phyloP scores from a whole-genome alignment of 2,329 filamentous ascomycete species.

The Talaromyces sp. region DNA sequence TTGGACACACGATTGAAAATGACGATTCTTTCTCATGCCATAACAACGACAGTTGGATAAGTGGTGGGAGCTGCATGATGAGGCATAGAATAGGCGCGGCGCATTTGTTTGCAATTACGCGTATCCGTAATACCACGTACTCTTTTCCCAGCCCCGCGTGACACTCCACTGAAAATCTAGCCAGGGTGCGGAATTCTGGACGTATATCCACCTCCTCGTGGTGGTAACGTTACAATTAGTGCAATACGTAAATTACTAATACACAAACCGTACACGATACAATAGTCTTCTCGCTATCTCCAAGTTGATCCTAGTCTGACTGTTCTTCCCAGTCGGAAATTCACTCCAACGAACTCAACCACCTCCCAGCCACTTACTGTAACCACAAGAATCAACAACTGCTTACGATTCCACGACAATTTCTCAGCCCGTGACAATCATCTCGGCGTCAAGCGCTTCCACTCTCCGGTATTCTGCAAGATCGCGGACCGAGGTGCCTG shows the following conservation, averaged over 20 bases:
- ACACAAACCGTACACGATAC: conserved; percentile 1
- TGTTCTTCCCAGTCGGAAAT: background rate
- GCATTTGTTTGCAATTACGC: background rate
- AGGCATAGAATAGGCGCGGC: background rate
- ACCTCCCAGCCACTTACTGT: background rate
- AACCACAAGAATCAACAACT: background rate
- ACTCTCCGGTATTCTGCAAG: conserved; percentile 5
- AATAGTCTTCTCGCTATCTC: conserved; percentile 4
- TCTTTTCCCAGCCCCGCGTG: conserved; percentile 7
- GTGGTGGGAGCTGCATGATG: background rate
- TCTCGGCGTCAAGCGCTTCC: background rate
- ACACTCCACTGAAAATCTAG: background rate
- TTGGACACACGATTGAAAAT: too few relatives aligned
- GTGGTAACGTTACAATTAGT: background rate
- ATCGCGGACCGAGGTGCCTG: background rate
- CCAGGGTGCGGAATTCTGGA: background rate
- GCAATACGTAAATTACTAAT: background rate
- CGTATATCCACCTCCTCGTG: background rate
- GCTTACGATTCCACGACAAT: background rate
- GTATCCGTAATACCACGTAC: conserved; percentile 6
- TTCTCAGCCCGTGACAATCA: background rate
- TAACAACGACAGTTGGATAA: background rate
- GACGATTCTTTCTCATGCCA: background rate
- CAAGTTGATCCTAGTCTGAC: conserved; percentile 1
- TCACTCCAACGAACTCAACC: background rate